Base-by-base conservation (phyloP, 148 eudicot species). In the Silene uniflora region DNA sequence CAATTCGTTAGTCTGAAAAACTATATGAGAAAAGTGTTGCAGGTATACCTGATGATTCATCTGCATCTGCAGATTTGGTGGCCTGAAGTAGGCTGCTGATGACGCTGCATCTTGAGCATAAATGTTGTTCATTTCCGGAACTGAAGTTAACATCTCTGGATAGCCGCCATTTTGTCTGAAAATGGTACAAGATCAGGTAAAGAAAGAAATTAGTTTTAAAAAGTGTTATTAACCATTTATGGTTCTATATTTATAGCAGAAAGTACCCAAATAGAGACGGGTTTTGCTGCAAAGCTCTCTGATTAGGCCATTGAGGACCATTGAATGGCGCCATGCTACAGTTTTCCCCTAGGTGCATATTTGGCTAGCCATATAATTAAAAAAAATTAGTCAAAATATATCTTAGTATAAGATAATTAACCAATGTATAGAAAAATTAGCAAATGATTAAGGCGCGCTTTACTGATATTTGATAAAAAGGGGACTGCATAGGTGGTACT, bases 21-120 rank as follows among this genome's bases (percentile, higher is more conserved):
- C 14, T 25, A 14, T 14, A 27, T 6, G 42, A 64, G 47, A 66
- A 29, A 66, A 49, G n/a, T 21, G 29, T 70, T 7, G 4, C 63
- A 23, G 44, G 12, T 19, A 21, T 73, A 79, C 83, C 73, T 76
- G 79, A n/a, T 59, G 64, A 67, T 77, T 73, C 29, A 18, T 61
- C 61, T 60, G 80, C 29, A 18, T 61, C 61, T 60, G 80, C 71
- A 18, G 52, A 35, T 72, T 67, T 58, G 56, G 42, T 25, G 79
- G 23, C 44, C 27, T 35, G 62, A 74, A 46, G 22, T n/a, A 67
- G 13, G 64, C 62, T 21, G 68, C 61, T 68, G 72, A 13, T 32
- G 78, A 62, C 59, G 49, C 75, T 52, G 73, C 46, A 59, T 73
- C 71, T 67, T n/a, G 14, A 18, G 49, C 5, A 18, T 44, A 49